Conservation (phyloP, 371 early-diverging fungal species). For the Globomyces sp. region DNA sequence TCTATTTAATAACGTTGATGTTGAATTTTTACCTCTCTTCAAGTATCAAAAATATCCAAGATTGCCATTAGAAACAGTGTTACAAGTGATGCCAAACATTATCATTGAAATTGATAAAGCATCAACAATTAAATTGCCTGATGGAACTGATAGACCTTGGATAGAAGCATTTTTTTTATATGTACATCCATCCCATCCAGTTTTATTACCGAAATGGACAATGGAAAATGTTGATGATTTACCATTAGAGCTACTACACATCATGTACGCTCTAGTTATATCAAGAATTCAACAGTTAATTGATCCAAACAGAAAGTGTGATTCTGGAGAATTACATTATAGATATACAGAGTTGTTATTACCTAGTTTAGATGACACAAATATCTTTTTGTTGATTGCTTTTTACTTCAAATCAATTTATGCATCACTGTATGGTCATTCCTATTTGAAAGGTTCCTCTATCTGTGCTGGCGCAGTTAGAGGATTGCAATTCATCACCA, state of each 20-base stretch:
- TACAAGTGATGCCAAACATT: slow-evolving; percentile 1
- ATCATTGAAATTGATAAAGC: background rate
- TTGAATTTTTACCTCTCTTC: too few species aligned
- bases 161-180: slow-evolving; percentile 8
- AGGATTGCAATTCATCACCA: too few species aligned
- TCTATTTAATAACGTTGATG: too few species aligned
- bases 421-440: too few species aligned
- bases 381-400: too few species aligned
- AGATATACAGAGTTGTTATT: slow-evolving; percentile 5
- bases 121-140: background rate
- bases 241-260: background rate
- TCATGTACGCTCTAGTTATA: slow-evolving; percentile 9
- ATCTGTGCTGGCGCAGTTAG: too few species aligned
- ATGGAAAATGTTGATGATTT: slow-evolving; percentile 1
- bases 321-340: slow-evolving; percentile 8
- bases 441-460: too few species aligned
- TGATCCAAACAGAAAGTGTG: background rate
- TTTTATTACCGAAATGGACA: slow-evolving; percentile 5
- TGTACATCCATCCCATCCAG: slow-evolving; percentile 13
- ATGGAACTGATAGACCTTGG: slow-evolving; percentile 6
- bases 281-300: background rate
- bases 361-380: background rate
- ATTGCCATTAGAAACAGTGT: too few species aligned
- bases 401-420: too few species aligned
- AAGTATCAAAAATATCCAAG: too few species aligned